Evolutionary conservation across 345 rosid genomes (phyloP).

Genomic region (Arabidopsis arenosa): DNA sequence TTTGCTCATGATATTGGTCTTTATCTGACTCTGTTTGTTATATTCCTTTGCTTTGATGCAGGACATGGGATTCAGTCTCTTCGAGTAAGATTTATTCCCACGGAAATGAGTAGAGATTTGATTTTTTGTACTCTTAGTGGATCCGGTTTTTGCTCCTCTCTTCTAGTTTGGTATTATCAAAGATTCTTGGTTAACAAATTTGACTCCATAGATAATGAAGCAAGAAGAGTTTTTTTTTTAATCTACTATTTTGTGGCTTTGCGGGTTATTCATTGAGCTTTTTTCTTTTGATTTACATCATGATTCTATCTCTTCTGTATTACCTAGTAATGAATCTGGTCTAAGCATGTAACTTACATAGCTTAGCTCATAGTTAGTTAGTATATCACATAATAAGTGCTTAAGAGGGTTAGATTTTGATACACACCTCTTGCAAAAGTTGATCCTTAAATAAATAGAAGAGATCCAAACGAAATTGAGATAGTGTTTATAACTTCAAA

Average conservation of each 20-base stretch:
- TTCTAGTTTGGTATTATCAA: constrained; percentile 10
- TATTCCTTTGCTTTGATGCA: constrained; percentile 40
- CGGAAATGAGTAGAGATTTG: constrained; percentile 15
- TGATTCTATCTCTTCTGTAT: too few relatives aligned
- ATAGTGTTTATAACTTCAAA: not conserved
- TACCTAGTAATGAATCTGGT: too few relatives aligned
- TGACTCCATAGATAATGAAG: not conserved
- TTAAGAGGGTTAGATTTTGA: too few relatives aligned
- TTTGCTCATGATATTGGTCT: not conserved
- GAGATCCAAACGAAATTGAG: too few relatives aligned
- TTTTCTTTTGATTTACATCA: not conserved
- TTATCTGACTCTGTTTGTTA: not conserved
- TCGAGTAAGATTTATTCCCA: constrained; percentile 55
- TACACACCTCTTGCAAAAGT: too few relatives aligned
- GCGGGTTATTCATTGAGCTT: not conserved
- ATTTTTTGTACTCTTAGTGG: constrained; percentile 41
- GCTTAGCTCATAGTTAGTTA: too few relatives aligned
- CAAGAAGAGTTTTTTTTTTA: not conserved
- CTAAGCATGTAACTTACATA: too few relatives aligned
- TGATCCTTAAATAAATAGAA: too few relatives aligned
- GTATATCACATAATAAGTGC: too few relatives aligned
- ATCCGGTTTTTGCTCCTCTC: constrained; percentile 1
- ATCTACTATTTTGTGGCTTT: not conserved
- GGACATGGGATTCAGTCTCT: constrained; percentile 90
- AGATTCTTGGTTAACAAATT: constrained; percentile 16